Conservation (phyloP, 352 stramenopile species). For the Pythium oligandrum region DNA sequence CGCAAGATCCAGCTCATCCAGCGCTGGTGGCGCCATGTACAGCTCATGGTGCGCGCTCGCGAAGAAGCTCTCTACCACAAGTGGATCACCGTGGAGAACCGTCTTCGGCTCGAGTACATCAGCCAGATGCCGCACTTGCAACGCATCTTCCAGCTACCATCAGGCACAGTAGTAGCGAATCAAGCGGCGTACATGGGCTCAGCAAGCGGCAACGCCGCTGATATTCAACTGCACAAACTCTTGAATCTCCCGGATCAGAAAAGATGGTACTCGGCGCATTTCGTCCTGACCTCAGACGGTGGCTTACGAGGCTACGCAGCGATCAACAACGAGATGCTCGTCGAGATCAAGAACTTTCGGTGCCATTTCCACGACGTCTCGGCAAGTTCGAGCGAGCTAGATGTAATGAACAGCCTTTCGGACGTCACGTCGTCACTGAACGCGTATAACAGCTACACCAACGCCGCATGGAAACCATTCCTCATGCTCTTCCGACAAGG, state of each 20-base stretch:
- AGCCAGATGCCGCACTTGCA: conserved; percentile 52
- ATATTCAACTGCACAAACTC: conserved; percentile 39
- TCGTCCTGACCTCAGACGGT: conserved; percentile 42
- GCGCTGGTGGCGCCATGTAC: conserved; percentile 55
- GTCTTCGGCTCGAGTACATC: conserved; percentile 40
- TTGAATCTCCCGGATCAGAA: conserved; percentile 45
- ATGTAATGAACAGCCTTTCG: conserved; percentile 4
- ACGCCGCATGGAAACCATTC: conserved; percentile 35
- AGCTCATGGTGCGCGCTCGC: conserved; percentile 46
- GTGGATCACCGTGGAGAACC: conserved; percentile 42
- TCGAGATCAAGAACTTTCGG: conserved; percentile 47
- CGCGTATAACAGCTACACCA: conserved; percentile 23
- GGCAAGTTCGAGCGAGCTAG: background rate
- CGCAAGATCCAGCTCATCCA: conserved; percentile 44
- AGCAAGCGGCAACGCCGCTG: conserved; percentile 2
- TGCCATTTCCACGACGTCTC: conserved; percentile 41
- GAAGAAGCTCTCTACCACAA: conserved; percentile 51
- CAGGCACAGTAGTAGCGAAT: conserved; percentile 1
- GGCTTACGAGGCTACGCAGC: conserved; percentile 31
- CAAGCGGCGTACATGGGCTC: conserved; percentile 1
- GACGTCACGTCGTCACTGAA: conserved; percentile 1
- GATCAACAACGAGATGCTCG: conserved; percentile 25
- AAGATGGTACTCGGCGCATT: conserved; percentile 44
- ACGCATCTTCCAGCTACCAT: conserved; percentile 42
- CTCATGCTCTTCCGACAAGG: conserved; percentile 53